These are phyloP conservation scores for Ustilago bromivora DNA, from an alignment of 1,284 basidiomycete species.

Conservation along the genomic window DNA sequence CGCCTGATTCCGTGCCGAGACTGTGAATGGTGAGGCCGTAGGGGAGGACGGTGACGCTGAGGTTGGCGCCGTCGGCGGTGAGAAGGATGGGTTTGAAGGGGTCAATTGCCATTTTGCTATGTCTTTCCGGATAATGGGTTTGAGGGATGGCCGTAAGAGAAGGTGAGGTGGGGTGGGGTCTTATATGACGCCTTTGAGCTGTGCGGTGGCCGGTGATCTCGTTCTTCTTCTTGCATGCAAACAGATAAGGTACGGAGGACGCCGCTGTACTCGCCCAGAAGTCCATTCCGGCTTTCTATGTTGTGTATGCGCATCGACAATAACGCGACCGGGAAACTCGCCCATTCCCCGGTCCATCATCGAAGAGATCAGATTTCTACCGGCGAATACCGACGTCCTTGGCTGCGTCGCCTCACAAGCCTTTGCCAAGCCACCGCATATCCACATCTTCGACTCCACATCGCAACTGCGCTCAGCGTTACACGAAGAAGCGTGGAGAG, in stretches of 20 bases:
- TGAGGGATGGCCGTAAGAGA: not conserved
- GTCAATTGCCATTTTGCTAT: slow-evolving; percentile 38
- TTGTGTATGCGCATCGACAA: not conserved
- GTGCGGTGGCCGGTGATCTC: slow-evolving; percentile 10
- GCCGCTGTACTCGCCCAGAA: slow-evolving; percentile 15
- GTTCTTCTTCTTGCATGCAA: not conserved
- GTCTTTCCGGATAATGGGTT: not conserved
- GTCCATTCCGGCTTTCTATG: slow-evolving; percentile 35
- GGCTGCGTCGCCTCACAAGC: not conserved
- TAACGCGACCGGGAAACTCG: slow-evolving; percentile 23
- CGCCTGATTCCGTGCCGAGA: slow-evolving; percentile 41
- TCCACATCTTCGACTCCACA: not conserved
- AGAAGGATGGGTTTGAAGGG: slow-evolving; percentile 56
- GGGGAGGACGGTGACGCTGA: slow-evolving; percentile 51
- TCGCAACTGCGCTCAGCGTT: not conserved
- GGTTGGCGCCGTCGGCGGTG: slow-evolving; percentile 30
- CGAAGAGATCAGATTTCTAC: not conserved
- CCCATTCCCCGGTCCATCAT: slow-evolving; percentile 26
- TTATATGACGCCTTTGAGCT: not conserved
- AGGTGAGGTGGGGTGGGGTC: not conserved
- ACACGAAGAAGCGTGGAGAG: not conserved
- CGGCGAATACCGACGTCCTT: slow-evolving; percentile 5
- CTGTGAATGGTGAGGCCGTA: slow-evolving; percentile 64
- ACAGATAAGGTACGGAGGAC: not conserved
- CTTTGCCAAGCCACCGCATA: slow-evolving; percentile 2